phyloP scores from a whole-genome alignment of 2,329 filamentous ascomycete genomes.

The Leptographium lundbergii region DNA sequence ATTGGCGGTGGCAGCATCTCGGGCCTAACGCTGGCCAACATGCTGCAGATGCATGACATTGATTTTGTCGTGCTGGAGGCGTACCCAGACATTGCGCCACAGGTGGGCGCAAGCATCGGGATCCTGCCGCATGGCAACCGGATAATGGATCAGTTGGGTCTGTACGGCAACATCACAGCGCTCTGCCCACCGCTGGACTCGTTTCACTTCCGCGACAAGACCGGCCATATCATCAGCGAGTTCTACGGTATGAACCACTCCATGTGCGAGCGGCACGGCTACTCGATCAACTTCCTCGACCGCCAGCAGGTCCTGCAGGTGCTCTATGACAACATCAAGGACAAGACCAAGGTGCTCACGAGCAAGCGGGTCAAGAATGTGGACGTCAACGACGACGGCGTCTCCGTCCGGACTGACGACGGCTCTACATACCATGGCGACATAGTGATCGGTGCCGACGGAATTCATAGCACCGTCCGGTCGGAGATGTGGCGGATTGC shows the following conservation, averaged over 20 bases:
- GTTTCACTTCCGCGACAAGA: constrained; percentile 4
- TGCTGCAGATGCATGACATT: constrained; percentile 30
- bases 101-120: constrained; percentile 34
- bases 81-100: constrained; percentile 26
- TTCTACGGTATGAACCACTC: constrained; percentile 12
- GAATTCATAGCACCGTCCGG: constrained; percentile 22
- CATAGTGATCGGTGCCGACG: constrained; percentile 26
- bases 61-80: constrained; percentile 37
- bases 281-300: constrained; percentile 22
- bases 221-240: constrained; percentile 10
- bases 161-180: constrained; percentile 17
- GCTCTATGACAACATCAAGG: constrained; percentile 20
- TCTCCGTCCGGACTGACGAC: constrained; percentile 19
- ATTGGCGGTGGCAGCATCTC: constrained; percentile 37
- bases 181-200: constrained; percentile 7
- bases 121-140: constrained; percentile 27
- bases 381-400: constrained; percentile 13
- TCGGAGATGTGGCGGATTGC: constrained; percentile 9
- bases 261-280: constrained; percentile 16
- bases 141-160: constrained; percentile 38
- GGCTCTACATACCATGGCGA: constrained; percentile 19
- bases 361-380: constrained; percentile 18
- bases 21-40: constrained; percentile 31
- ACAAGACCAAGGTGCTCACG: constrained; percentile 21
- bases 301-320: constrained; percentile 21